Conservation (phyloP, 2,329 filamentous ascomycete genomes). For the Pseudogymnoascus sp. region DNA sequence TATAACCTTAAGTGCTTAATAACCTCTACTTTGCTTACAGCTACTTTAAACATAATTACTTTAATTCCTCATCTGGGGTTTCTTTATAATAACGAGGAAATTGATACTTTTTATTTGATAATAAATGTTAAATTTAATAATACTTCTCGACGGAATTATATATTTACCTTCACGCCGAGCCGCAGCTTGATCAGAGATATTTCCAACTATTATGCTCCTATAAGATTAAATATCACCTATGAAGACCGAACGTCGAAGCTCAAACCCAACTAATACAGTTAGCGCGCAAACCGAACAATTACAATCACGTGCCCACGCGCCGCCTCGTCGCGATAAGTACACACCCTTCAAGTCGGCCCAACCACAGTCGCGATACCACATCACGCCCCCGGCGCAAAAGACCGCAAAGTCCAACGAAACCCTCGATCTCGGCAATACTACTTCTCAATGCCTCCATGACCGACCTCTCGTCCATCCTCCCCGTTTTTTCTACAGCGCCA, state of each 20-base stretch:
- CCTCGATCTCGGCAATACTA: not conserved
- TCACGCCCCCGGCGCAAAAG: slow-evolving; percentile 8
- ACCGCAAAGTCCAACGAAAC: slow-evolving; percentile 14
- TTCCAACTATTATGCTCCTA: not conserved
- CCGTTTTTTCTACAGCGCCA: slow-evolving; percentile 62
- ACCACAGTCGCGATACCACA: not conserved
- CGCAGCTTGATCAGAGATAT: not conserved
- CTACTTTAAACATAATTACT: not conserved
- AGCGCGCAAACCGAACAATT: not conserved
- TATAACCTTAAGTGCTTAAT: not conserved
- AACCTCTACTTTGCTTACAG: not conserved
- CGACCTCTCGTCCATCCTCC: slow-evolving; percentile 76
- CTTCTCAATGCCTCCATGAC: slow-evolving; percentile 52
- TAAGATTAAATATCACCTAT: not conserved
- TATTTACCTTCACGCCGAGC: not conserved
- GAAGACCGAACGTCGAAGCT: not conserved
- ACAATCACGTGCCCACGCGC: not conserved
- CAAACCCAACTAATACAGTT: not conserved
- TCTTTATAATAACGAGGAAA: not conserved
- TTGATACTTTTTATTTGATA: not conserved
- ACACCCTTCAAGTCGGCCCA: not conserved
- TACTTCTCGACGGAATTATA: not conserved
- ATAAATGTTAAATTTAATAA: not conserved
- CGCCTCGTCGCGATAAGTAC: not conserved
- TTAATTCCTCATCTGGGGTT: too few relatives aligned